These are phyloP conservation scores for Populus davidiana DNA, from an alignment of 345 rosid species.

Conservation along the genomic window DNA sequence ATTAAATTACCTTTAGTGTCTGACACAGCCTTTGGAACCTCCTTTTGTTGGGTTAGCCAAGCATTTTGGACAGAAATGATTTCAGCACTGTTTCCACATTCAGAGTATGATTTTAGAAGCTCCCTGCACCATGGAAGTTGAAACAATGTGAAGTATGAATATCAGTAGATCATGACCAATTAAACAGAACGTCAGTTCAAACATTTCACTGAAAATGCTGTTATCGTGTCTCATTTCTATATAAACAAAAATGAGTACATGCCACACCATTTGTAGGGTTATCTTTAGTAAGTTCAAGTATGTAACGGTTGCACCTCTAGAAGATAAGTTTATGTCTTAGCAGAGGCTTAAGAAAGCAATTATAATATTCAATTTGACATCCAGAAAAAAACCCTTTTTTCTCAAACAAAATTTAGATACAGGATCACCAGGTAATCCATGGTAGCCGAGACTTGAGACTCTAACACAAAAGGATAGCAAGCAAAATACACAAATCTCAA, in stretches of 20 bases:
- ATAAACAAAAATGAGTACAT: neutral
- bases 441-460: neutral
- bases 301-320: neutral
- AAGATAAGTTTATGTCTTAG: neutral
- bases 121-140: slow-evolving; percentile 49
- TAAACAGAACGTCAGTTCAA: neutral
- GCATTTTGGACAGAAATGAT: slow-evolving; percentile 76
- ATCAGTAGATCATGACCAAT: neutral
- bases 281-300: neutral
- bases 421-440: neutral
- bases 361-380: neutral
- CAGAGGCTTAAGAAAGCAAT: neutral
- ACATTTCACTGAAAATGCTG: neutral
- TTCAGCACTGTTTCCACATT: slow-evolving; percentile 70
- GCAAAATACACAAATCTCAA: neutral
- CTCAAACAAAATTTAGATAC: neutral
- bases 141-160: neutral
- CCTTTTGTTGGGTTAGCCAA: slow-evolving; percentile 80
- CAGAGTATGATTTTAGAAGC: slow-evolving; percentile 75
- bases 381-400: neutral
- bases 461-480: neutral
- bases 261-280: neutral
- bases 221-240: neutral
- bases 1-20: slow-evolving; percentile 40
- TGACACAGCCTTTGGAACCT: slow-evolving; percentile 46